These are phyloP conservation scores for Orobanche coerulescens DNA, from an alignment of 257 asterid genomes.

Conservation along the genomic window DNA sequence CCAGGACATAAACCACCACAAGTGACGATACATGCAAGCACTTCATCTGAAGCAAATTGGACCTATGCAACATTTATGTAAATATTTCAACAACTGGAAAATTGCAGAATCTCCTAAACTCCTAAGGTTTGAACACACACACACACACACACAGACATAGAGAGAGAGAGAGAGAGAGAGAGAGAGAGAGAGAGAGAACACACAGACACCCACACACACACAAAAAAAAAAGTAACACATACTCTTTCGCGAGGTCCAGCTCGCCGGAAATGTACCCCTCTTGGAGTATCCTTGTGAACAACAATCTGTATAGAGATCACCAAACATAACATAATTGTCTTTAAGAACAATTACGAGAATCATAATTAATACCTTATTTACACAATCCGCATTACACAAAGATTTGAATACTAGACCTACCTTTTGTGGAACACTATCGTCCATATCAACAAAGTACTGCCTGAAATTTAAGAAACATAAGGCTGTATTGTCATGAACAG, in stretches of 20 bases:
- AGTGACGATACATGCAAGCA: slow-evolving; percentile 62
- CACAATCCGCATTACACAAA: slow-evolving; percentile 2
- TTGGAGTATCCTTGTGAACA: slow-evolving; percentile 41
- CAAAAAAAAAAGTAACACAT: not conserved
- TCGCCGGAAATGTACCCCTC: slow-evolving; percentile 52
- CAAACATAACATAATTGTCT: slow-evolving; percentile 7
- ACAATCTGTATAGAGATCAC: slow-evolving; percentile 33
- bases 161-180: too few species aligned
- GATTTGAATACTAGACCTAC: slow-evolving; percentile 21
- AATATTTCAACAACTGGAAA: slow-evolving; percentile 21
- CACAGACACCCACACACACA: not conserved
- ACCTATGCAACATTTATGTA: slow-evolving; percentile 34
- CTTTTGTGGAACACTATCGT: slow-evolving; percentile 51
- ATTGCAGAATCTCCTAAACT: slow-evolving; percentile 16
- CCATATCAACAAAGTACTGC: slow-evolving; percentile 48
- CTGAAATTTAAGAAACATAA: slow-evolving; percentile 27
- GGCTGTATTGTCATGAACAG: not conserved
- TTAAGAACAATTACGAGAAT: slow-evolving; percentile 5
- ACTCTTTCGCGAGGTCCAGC: slow-evolving; percentile 61
- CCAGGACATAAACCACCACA: slow-evolving; percentile 81
- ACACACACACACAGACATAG: not conserved
- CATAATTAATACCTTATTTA: not conserved
- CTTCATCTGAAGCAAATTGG: slow-evolving; percentile 50
- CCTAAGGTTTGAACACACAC: slow-evolving; percentile 7
- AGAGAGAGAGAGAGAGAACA: too few species aligned